Conservation (phyloP, 805 yeast genomes). For the Candida pseudoglaebosa region DNA sequence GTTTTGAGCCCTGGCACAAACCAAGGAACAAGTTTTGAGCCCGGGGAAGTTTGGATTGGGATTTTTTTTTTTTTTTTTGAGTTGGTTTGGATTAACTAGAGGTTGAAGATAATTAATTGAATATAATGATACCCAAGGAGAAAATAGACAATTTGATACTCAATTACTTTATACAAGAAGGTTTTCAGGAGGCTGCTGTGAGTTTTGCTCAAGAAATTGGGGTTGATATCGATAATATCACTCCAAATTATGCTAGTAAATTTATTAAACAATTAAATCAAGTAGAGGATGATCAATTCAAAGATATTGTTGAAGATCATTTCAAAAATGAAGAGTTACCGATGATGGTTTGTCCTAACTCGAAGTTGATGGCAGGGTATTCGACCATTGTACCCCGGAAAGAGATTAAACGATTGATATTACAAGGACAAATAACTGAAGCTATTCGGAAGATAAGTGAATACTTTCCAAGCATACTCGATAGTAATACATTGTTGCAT, state of each 20-base stretch:
- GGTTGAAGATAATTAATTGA: no score
- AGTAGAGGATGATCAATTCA: slow-evolving; percentile 13
- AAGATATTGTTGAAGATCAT: slow-evolving; percentile 8
- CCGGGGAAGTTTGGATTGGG: no score
- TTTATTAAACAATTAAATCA: slow-evolving; percentile 4
- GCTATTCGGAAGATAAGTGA: slow-evolving; percentile 57
- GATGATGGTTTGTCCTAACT: not conserved
- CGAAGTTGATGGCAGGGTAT: slow-evolving; percentile 33
- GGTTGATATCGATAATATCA: slow-evolving; percentile 14
- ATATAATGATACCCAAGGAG: slow-evolving; percentile 19
- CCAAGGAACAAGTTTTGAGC: no score
- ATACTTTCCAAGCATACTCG: slow-evolving; percentile 61
- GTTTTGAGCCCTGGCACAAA: not conserved
- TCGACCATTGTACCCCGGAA: slow-evolving; percentile 51
- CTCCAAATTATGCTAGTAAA: slow-evolving; percentile 4
- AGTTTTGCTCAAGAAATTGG: slow-evolving; percentile 58
- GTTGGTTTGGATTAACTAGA: no score
- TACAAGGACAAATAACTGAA: slow-evolving; percentile 55
- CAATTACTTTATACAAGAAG: slow-evolving; percentile 74
- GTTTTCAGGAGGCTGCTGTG: slow-evolving; percentile 64
- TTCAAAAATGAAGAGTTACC: slow-evolving; percentile 7
- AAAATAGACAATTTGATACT: slow-evolving; percentile 54
- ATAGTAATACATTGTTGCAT: slow-evolving; percentile 59
- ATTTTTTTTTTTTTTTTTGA: no score
- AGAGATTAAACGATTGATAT: slow-evolving; percentile 49